Evolutionary conservation across 2,329 filamentous ascomycete species (phyloP).

Genomic region (Claviceps maximensis): DNA sequence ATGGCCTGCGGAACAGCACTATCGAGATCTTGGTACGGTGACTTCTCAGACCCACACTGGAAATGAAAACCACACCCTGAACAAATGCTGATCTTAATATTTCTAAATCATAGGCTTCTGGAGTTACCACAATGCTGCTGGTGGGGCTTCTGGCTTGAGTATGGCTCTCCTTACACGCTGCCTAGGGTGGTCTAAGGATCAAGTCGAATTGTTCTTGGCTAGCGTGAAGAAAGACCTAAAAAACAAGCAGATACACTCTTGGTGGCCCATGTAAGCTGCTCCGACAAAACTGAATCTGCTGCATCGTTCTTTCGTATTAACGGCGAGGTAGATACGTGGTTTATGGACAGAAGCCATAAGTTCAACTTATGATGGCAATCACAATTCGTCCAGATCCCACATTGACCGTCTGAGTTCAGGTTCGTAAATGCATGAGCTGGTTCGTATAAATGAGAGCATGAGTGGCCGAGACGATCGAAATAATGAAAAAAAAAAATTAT

Average conservation of each 20-base stretch:
- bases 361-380: neutral
- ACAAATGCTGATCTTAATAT: neutral
- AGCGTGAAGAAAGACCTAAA: conserved; percentile 21
- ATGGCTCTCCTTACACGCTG: conserved; percentile 24
- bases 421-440: neutral
- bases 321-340: neutral
- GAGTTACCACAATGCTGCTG: conserved; percentile 20
- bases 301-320: neutral
- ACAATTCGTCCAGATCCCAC: neutral
- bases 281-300: neutral
- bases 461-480: too few relatives aligned
- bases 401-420: neutral
- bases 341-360: conserved; percentile 1
- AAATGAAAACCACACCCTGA: neutral
- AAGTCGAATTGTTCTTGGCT: conserved; percentile 20
- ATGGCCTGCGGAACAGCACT: conserved; percentile 37
- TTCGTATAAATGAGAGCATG: too few relatives aligned
- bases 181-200: conserved; percentile 20
- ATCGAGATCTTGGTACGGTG: conserved; percentile 36
- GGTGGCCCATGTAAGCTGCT: conserved; percentile 24
- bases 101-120: conserved; percentile 19
- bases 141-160: conserved; percentile 22
- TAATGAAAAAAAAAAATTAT: too few relatives aligned
- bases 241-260: conserved; percentile 22
- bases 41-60: neutral